Base-by-base conservation (phyloP, 1,284 basidiomycete species). In the Moniliella sp. region DNA sequence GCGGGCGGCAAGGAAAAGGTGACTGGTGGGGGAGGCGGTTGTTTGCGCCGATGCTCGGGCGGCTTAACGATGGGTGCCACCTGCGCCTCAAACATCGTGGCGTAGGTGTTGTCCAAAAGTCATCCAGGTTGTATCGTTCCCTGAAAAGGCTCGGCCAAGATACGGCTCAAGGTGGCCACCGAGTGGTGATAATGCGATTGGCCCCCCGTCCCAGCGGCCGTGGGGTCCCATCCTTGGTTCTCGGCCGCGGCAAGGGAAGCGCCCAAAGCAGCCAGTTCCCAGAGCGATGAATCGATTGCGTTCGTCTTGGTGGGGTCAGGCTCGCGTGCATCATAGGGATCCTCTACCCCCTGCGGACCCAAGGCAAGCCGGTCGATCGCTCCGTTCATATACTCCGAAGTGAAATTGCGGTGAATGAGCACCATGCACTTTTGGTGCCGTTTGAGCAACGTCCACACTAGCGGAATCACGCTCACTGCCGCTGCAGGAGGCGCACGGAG, bases 101-200 rank as follows among this genome's bases (percentile, higher is more conserved):
- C 70, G 54, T 93, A 97, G 0, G 81, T 82, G 59, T 94, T 83
- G 63, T 97, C 91, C 51, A 94, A 60, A 97, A 97, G 60, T 97
- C 91, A 48, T 97, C 91, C 69, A 93, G 72, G 16, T 72, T 67
- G 62, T 86, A 94, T 16, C 69, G 69, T 8, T 77, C 79, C 53
- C 86, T 86, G 5, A 62, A 97, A 94, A 1, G 79, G 77, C 56
- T 91, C 84, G 8, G 71, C 70, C 42, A 94, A 78, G 33, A 97
- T 75, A 46, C 77, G 75, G 11, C 74, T 75, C 32, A 97, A 62
- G 0, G 81, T 82, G 5, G 78, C 73, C 5, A 91, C 76, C 1
- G 74, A 71, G 1, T 78, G 66, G 35, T 88, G 73, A 56, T 93
- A 94, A 61, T 97, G 88, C 11, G 68, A 63, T 44, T 72, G 42